These are phyloP conservation scores for Phlyctochytrium arcticum DNA, from an alignment of 192 early-diverging fungal genomes.

Conservation along the genomic window DNA sequence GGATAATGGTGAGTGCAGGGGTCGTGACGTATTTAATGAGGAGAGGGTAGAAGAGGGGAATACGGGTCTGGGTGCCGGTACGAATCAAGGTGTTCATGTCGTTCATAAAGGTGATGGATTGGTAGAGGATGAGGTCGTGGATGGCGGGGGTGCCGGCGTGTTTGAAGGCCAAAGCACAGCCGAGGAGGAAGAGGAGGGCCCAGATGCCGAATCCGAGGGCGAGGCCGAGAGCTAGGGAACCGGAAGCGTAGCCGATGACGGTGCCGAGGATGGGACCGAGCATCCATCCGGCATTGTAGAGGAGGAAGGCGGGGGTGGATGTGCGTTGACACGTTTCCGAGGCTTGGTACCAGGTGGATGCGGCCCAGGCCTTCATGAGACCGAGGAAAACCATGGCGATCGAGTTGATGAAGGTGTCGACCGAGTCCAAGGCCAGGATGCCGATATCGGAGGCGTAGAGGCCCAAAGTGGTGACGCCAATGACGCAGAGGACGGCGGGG, in stretches of 20 bases:
- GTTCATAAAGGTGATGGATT: background rate
- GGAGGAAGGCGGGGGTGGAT: background rate
- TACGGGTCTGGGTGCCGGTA: background rate
- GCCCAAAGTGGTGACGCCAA: background rate
- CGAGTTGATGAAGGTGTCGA: slow-evolving; percentile 7
- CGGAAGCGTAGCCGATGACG: background rate
- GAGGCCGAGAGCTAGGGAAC: background rate
- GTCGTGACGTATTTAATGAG: background rate
- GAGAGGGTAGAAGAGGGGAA: background rate
- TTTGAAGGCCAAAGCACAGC: background rate
- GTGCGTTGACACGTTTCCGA: background rate
- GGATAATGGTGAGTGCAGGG: background rate
- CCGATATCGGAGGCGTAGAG: background rate
- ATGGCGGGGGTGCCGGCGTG: background rate
- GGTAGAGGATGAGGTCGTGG: background rate
- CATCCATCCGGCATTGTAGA: background rate
- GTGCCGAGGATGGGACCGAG: background rate
- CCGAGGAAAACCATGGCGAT: background rate
- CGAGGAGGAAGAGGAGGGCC: background rate
- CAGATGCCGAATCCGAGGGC: background rate
- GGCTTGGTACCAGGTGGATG: background rate
- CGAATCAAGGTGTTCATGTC: background rate
- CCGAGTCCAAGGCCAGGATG: background rate
- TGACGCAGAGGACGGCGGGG: background rate
- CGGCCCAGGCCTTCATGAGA: background rate